Conservation (phyloP, 2,329 filamentous ascomycete genomes). For the Cordyceps farinosa region DNA sequence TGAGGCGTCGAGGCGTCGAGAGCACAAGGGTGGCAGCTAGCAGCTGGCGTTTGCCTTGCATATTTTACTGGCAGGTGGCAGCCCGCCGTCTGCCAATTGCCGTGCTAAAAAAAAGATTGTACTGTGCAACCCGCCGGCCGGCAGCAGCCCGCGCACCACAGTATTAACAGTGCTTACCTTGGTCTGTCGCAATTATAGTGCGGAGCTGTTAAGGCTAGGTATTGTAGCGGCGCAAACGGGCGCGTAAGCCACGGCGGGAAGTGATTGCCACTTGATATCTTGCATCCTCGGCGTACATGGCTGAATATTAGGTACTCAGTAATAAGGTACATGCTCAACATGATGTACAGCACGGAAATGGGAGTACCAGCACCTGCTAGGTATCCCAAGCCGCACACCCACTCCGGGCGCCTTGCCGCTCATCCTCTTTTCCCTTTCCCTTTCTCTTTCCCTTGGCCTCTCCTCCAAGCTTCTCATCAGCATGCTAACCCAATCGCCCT, state of each 20-base stretch:
- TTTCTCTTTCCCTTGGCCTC: neutral
- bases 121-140: neutral
- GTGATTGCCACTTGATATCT: neutral
- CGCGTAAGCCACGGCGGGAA: neutral
- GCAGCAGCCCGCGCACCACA: neutral
- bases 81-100: neutral
- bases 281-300: neutral
- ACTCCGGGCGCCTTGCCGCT: neutral
- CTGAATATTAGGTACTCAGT: neutral
- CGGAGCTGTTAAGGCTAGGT: neutral
- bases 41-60: neutral
- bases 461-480: neutral
- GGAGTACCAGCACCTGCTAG: too few relatives aligned
- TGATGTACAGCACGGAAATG: too few relatives aligned
- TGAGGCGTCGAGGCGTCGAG: conserved; percentile 5
- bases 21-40: neutral
- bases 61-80: neutral
- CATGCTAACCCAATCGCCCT: neutral
- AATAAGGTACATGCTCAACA: too few relatives aligned
- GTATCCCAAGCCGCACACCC: neutral
- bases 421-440: conserved; percentile 8
- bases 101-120: neutral
- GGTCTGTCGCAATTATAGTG: neutral
- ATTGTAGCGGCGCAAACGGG: neutral
- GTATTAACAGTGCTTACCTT: neutral